Evolutionary conservation across 257 asterid genomes (phyloP).

Genomic region (Solanum virginianum): DNA sequence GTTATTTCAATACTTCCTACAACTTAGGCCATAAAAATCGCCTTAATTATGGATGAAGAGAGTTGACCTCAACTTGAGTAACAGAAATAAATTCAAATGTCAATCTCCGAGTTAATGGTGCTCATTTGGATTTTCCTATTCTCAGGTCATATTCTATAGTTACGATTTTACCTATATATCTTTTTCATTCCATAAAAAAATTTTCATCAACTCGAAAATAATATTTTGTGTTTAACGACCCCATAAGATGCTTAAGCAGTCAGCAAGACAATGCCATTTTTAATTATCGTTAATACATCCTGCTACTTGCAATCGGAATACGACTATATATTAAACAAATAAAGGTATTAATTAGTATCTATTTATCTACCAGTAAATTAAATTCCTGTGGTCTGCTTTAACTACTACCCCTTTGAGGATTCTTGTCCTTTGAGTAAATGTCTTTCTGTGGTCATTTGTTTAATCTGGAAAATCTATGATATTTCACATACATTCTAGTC

Average conservation of each 20-base stretch:
- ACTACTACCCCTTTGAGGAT: background rate
- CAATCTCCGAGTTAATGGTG: background rate
- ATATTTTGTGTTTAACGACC: background rate
- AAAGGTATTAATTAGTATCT: background rate
- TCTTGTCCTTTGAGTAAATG: background rate
- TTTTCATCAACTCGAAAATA: background rate
- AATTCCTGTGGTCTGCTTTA: background rate
- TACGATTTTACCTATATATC: no score
- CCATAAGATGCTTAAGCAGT: background rate
- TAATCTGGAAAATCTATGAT: background rate
- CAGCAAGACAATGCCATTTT: background rate
- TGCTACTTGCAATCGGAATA: background rate
- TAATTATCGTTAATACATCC: background rate
- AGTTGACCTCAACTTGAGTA: background rate
- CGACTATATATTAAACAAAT: background rate
- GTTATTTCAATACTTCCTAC: background rate
- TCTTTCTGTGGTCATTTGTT: background rate
- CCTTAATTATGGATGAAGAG: background rate
- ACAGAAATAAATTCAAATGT: background rate
- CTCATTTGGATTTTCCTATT: background rate
- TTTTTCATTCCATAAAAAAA: no score
- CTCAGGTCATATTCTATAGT: no score
- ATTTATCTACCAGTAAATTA: background rate
- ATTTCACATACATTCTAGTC: background rate
- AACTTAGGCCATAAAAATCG: background rate